These are phyloP conservation scores for Phytophthora aleatoria DNA, from an alignment of 352 stramenopile species.

Conservation along the genomic window DNA sequence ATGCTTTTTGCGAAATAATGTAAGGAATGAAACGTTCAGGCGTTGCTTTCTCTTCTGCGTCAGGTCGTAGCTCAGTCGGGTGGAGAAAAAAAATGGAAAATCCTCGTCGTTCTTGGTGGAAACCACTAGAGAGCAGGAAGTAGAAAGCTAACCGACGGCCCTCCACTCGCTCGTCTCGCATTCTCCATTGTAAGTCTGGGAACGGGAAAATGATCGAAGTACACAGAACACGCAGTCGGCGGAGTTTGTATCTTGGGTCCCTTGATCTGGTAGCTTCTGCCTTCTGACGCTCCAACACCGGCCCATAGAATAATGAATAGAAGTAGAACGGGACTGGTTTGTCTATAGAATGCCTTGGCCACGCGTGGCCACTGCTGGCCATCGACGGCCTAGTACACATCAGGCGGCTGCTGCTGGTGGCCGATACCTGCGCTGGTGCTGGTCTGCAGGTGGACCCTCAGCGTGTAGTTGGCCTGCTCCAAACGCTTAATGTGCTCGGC, in stretches of 20 bases:
- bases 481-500: conserved; percentile 87
- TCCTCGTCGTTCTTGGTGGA: neutral
- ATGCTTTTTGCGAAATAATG: conserved; percentile 30
- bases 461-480: conserved; percentile 88
- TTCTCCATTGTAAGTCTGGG: neutral
- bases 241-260: neutral
- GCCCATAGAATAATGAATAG: conserved; percentile 38
- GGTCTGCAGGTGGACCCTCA: conserved; percentile 84
- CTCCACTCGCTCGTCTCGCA: neutral
- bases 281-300: conserved; percentile 12
- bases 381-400: conserved; percentile 62
- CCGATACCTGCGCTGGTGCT: conserved; percentile 54
- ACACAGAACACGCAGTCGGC: too few relatives aligned
- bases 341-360: conserved; percentile 24
- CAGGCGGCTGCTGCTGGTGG: conserved; percentile 53
- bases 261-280: neutral
- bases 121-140: neutral
- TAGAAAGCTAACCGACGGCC: conserved; percentile 7
- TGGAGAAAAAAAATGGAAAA: neutral
- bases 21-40: conserved; percentile 9
- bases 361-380: neutral
- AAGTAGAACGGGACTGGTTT: conserved; percentile 16
- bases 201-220: neutral
- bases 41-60: conserved; percentile 1
- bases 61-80: neutral